Evolutionary conservation across 2,329 filamentous ascomycete genomes (phyloP).

Genomic region (Xylaria sp.): DNA sequence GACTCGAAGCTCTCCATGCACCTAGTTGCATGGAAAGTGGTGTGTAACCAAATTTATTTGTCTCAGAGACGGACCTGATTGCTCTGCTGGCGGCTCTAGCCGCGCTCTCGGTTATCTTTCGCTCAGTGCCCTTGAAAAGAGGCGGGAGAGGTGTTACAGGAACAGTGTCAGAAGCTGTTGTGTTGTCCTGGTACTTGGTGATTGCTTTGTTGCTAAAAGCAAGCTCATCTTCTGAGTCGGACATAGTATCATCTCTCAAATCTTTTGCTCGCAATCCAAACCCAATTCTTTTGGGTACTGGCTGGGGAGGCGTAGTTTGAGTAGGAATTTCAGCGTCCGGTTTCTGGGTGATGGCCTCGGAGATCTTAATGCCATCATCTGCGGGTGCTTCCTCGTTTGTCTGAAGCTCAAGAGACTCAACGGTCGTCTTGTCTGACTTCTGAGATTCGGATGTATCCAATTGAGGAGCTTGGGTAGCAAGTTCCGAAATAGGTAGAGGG

Average conservation of each 20-base stretch:
- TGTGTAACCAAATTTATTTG: constrained; percentile 66
- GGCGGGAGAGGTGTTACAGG: constrained; percentile 58
- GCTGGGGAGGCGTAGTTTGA: constrained; percentile 47
- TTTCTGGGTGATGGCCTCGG: constrained; percentile 39
- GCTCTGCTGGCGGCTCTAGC: constrained; percentile 47
- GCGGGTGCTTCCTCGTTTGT: neutral
- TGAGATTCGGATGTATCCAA: neutral
- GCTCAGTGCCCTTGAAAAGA: constrained; percentile 41
- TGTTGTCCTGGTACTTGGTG: constrained; percentile 43
- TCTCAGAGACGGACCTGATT: constrained; percentile 48
- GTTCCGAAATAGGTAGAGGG: constrained; percentile 39
- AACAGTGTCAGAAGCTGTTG: constrained; percentile 47
- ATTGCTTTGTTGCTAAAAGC: constrained; percentile 49
- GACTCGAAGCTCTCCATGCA: constrained; percentile 72
- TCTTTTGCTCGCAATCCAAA: constrained; percentile 63
- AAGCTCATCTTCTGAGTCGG: constrained; percentile 67
- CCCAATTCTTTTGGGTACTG: constrained; percentile 46
- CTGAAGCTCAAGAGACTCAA: neutral
- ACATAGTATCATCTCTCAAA: constrained; percentile 56
- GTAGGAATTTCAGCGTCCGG: constrained; percentile 31
- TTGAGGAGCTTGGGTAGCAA: constrained; percentile 3
- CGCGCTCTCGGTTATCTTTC: constrained; percentile 44
- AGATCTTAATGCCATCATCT: neutral
- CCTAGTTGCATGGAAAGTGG: constrained; percentile 71
- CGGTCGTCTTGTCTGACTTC: constrained; percentile 3